These are phyloP conservation scores for Hypomontagnella monticulosa DNA, from an alignment of 495 filamentous ascomycete species.

Conservation along the genomic window DNA sequence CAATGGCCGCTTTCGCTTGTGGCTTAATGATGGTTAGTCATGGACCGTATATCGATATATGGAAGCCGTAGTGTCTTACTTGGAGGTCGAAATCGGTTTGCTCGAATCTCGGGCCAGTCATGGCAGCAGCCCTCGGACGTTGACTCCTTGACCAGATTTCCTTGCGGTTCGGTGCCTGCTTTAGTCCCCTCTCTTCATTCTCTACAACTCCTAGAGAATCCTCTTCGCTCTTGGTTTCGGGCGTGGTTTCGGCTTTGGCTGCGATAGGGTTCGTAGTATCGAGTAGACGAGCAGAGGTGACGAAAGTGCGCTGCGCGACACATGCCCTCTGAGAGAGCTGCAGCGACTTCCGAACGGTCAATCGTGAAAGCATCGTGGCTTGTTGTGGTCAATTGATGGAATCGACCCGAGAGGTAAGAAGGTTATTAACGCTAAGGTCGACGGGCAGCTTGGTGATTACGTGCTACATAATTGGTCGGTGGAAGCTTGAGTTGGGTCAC, in stretches of 20 bases:
- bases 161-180: conserved; percentile 88
- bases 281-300: conserved; percentile 49
- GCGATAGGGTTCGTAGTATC: conserved; percentile 60
- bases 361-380: conserved; percentile 64
- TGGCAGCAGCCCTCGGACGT: conserved; percentile 78
- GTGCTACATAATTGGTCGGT: conserved; percentile 42
- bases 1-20: conserved; percentile 85
- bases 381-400: conserved; percentile 49
- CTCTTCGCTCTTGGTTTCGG: conserved; percentile 49
- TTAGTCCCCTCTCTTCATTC: conserved; percentile 65
- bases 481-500: conserved; percentile 47
- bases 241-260: conserved; percentile 65
- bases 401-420: conserved; percentile 55
- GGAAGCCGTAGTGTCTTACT: conserved; percentile 61
- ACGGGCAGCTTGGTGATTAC: conserved; percentile 46
- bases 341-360: conserved; percentile 36
- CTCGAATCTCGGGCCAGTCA: conserved; percentile 95
- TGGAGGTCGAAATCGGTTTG: conserved; percentile 92
- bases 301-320: conserved; percentile 48
- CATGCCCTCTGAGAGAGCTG: conserved; percentile 39
- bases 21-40: conserved; percentile 66
- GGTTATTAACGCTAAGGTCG: conserved; percentile 57
- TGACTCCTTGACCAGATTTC: conserved; percentile 85
- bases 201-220: conserved; percentile 66
- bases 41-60: not conserved